phyloP scores from a whole-genome alignment of 2,329 filamentous ascomycete species.

The Ceratocystis colombiana region DNA sequence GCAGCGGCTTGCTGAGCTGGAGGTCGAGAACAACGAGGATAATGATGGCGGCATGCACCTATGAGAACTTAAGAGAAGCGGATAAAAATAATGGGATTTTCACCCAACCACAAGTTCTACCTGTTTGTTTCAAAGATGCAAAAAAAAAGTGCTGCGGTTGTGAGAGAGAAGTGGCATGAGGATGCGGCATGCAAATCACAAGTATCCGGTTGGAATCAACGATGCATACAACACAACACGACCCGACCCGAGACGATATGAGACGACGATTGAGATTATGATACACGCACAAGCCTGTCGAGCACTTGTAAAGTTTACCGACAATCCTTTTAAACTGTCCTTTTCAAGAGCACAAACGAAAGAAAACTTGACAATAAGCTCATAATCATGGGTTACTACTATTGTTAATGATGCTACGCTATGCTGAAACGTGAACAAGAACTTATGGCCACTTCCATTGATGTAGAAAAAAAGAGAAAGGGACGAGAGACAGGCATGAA shows the following conservation, averaged over 20 bases:
- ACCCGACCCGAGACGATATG: slow-evolving; percentile 1
- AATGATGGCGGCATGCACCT: slow-evolving; percentile 47
- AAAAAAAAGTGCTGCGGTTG: background rate
- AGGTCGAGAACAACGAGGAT: slow-evolving; percentile 37
- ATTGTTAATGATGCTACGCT: slow-evolving; percentile 10
- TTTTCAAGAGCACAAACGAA: background rate
- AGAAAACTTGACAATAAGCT: background rate
- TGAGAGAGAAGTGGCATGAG: background rate
- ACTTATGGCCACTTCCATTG: background rate
- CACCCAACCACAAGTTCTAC: too few relatives aligned
- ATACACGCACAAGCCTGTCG: background rate
- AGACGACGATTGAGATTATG: too few relatives aligned
- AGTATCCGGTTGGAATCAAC: background rate
- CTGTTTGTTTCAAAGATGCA: background rate
- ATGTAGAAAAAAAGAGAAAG: slow-evolving; percentile 2
- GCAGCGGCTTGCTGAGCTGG: slow-evolving; percentile 42
- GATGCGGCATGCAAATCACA: background rate
- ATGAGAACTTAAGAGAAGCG: slow-evolving; percentile 32
- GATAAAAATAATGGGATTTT: too few relatives aligned
- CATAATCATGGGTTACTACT: slow-evolving; percentile 1
- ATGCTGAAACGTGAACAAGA: slow-evolving; percentile 16
- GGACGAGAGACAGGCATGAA: background rate
- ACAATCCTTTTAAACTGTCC: background rate
- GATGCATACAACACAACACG: background rate
- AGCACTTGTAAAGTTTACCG: background rate